phyloP scores from a whole-genome alignment of 495 filamentous ascomycete species.

The Lasiosphaeria miniovina region DNA sequence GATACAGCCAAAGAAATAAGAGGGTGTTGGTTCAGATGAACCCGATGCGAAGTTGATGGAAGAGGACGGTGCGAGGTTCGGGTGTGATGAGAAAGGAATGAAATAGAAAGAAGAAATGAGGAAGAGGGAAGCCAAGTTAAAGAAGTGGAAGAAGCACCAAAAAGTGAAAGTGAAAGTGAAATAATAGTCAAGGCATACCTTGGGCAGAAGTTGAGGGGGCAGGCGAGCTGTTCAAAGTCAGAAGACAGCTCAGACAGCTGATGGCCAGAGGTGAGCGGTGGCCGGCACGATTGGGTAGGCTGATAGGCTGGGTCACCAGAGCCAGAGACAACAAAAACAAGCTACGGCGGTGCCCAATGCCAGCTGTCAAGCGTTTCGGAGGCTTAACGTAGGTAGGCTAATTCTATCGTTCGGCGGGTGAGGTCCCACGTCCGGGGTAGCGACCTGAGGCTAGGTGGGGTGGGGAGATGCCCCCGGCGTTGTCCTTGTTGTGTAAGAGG shows the following conservation, averaged over 20 bases:
- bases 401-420: too few relatives aligned
- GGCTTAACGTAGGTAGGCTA: too few relatives aligned
- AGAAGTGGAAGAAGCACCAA: background rate
- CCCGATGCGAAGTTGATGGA: too few relatives aligned
- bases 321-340: slow-evolving; percentile 15
- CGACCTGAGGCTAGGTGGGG: too few relatives aligned
- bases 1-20: too few relatives aligned
- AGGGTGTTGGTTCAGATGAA: too few relatives aligned
- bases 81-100: too few relatives aligned
- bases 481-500: too few relatives aligned
- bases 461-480: too few relatives aligned
- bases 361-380: slow-evolving; percentile 19
- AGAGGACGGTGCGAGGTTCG: too few relatives aligned
- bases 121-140: background rate
- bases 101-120: background rate
- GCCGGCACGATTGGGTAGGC: background rate
- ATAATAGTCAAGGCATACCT: slow-evolving; percentile 1
- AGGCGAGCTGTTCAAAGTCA: background rate
- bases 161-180: background rate
- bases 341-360: slow-evolving; percentile 21
- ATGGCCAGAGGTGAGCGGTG: background rate
- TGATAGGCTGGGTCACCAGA: slow-evolving; percentile 17
- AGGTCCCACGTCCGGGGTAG: too few relatives aligned
- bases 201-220: background rate
- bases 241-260: background rate